Evolutionary conservation across 148 eudicot species (phyloP).

Genomic region (Fagopyrum homotropicum): DNA sequence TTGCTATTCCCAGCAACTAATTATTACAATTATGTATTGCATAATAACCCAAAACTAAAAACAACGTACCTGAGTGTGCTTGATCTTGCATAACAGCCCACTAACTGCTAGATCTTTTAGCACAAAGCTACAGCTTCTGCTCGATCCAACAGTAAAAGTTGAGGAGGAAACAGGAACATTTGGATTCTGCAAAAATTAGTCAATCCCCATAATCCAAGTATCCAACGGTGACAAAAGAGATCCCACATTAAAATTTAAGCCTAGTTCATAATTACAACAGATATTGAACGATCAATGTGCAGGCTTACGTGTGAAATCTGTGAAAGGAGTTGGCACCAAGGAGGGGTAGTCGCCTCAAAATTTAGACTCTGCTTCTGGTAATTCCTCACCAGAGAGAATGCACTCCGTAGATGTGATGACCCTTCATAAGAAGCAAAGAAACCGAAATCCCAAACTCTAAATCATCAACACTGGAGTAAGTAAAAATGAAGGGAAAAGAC

Average conservation of each 20-base stretch:
- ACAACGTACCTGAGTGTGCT: slow-evolving; percentile 52
- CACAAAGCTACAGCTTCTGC: slow-evolving; percentile 40
- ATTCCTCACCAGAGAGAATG: slow-evolving; percentile 36
- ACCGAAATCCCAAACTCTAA: slow-evolving; percentile 1
- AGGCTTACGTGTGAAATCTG: slow-evolving; percentile 56
- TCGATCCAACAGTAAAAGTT: slow-evolving; percentile 58
- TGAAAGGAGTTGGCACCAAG: slow-evolving; percentile 81
- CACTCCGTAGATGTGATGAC: slow-evolving; percentile 28
- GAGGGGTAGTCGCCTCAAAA: slow-evolving; percentile 32
- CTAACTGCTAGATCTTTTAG: slow-evolving; percentile 51
- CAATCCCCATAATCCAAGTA: neutral
- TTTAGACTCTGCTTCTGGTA: slow-evolving; percentile 32
- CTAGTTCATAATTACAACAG: neutral
- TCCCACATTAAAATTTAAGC: neutral
- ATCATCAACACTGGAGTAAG: neutral
- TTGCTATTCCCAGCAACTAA: neutral
- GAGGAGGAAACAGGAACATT: slow-evolving; percentile 36
- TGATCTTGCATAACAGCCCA: slow-evolving; percentile 50
- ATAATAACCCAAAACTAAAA: neutral
- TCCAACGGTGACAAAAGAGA: neutral
- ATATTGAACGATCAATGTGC: neutral
- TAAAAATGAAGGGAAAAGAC: neutral
- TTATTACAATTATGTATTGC: neutral
- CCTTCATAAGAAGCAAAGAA: slow-evolving; percentile 23
- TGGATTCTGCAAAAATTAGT: slow-evolving; percentile 45